Evolutionary conservation across 768 basidiomycete genomes (phyloP).

Genomic region (Panaeolus cyanescens): DNA sequence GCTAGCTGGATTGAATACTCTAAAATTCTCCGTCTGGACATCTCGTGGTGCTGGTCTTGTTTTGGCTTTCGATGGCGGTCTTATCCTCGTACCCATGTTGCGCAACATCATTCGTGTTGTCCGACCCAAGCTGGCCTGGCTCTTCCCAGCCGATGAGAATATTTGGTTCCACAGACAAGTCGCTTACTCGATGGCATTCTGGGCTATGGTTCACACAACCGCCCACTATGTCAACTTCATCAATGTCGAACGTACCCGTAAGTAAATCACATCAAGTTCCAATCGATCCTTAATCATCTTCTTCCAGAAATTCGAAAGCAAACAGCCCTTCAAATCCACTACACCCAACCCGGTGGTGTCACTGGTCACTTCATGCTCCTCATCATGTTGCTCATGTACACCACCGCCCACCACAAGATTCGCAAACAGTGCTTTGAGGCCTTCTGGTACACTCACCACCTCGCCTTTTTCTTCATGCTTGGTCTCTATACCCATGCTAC

Average conservation of each 20-base stretch:
- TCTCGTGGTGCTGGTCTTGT: slow-evolving; percentile 92
- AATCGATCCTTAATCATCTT: background rate
- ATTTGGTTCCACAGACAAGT: slow-evolving; percentile 97
- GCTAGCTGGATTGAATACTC: slow-evolving; percentile 75
- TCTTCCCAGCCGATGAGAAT: slow-evolving; percentile 92
- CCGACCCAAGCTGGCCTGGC: slow-evolving; percentile 77
- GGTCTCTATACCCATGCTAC: slow-evolving; percentile 89
- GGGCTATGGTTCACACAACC: slow-evolving; percentile 90
- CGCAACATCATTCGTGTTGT: slow-evolving; percentile 85
- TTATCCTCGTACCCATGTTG: slow-evolving; percentile 88
- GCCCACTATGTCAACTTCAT: slow-evolving; percentile 94
- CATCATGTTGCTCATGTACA: slow-evolving; percentile 91
- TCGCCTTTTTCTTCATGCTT: slow-evolving; percentile 94
- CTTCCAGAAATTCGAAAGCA: slow-evolving; percentile 75
- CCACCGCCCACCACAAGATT: slow-evolving; percentile 87
- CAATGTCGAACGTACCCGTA: slow-evolving; percentile 87
- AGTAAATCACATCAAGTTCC: slow-evolving; percentile 25
- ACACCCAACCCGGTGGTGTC: slow-evolving; percentile 87
- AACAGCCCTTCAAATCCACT: slow-evolving; percentile 82
- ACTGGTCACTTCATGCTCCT: slow-evolving; percentile 96
- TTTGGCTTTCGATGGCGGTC: slow-evolving; percentile 82
- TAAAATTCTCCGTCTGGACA: slow-evolving; percentile 85
- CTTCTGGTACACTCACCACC: slow-evolving; percentile 97
- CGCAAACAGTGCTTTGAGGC: slow-evolving; percentile 90
- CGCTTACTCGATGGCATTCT: slow-evolving; percentile 93